Evolutionary conservation across 257 asterid genomes (phyloP).

Genomic region (Craterostigma plantagineum): DNA sequence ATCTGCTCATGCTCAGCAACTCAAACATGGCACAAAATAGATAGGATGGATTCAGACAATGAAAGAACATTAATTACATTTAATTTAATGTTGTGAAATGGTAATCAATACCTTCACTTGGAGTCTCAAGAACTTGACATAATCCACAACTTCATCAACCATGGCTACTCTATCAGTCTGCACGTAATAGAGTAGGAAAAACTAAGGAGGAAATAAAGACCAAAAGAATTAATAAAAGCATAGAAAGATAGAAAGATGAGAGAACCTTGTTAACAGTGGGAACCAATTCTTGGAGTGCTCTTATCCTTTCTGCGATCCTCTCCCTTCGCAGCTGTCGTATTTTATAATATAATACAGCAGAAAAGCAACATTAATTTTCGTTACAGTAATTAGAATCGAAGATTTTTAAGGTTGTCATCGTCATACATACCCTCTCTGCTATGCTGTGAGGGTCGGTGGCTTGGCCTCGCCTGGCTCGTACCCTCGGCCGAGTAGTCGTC

Average conservation of each 20-base stretch:
- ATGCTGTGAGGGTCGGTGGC: slow-evolving; percentile 99
- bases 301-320: slow-evolving; percentile 86
- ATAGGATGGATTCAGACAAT: not conserved
- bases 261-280: slow-evolving; percentile 99
- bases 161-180: slow-evolving; percentile 98
- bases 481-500: slow-evolving; percentile 82
- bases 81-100: not conserved
- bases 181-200: not conserved
- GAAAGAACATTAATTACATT: not conserved
- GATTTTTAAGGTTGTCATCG: too few relatives aligned
- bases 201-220: not conserved
- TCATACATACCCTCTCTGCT: slow-evolving; percentile 99
- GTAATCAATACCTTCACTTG: slow-evolving; percentile 64
- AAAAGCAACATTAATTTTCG: too few relatives aligned
- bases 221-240: not conserved
- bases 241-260: not conserved
- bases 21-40: slow-evolving; percentile 16
- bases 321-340: slow-evolving; percentile 68
- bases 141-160: slow-evolving; percentile 95
- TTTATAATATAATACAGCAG: not conserved
- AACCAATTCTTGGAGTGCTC: slow-evolving; percentile 95
- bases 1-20: slow-evolving; percentile 98
- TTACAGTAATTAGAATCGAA: too few relatives aligned
- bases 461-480: slow-evolving; percentile 97
- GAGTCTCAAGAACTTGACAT: slow-evolving; percentile 89